These are phyloP conservation scores for Magnusiomyces starmeri DNA, from an alignment of 1,139 yeast species.

Conservation along the genomic window DNA sequence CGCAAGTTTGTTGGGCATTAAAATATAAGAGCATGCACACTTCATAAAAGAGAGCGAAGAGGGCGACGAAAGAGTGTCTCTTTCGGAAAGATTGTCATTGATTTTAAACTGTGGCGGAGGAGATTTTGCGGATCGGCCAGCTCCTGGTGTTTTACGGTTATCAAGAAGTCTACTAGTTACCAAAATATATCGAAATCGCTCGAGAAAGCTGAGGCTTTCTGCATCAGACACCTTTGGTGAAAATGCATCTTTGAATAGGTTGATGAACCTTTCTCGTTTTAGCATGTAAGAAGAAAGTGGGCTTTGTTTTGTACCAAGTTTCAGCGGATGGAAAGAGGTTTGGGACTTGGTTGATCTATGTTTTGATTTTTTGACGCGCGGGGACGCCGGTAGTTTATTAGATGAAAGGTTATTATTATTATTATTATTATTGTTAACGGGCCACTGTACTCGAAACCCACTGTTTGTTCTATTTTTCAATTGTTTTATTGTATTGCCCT, in stretches of 20 bases:
- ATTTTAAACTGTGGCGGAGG: neutral
- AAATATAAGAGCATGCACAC: neutral
- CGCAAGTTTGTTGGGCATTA: neutral
- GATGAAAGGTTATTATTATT: neutral
- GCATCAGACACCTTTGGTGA: neutral
- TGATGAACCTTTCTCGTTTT: neutral
- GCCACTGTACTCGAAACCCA: neutral
- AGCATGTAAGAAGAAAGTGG: neutral
- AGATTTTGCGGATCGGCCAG: neutral
- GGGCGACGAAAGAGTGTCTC: neutral
- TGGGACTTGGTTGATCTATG: conserved; percentile 4
- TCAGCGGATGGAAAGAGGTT: conserved; percentile 6
- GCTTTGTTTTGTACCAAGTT: neutral
- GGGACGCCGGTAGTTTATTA: no score
- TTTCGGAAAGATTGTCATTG: neutral
- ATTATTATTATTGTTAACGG: neutral
- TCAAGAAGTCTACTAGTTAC: conserved; percentile 41
- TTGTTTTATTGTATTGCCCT: neutral
- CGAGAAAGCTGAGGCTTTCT: conserved; percentile 30
- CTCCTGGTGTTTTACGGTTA: conserved; percentile 11
- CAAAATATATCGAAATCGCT: conserved; percentile 40
- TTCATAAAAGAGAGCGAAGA: neutral
- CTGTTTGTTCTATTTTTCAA: neutral
- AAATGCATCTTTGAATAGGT: neutral
- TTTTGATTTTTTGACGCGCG: no score